Base-by-base conservation (phyloP, 495 filamentous ascomycete genomes). In the Polyplosphaeria fusca region DNA sequence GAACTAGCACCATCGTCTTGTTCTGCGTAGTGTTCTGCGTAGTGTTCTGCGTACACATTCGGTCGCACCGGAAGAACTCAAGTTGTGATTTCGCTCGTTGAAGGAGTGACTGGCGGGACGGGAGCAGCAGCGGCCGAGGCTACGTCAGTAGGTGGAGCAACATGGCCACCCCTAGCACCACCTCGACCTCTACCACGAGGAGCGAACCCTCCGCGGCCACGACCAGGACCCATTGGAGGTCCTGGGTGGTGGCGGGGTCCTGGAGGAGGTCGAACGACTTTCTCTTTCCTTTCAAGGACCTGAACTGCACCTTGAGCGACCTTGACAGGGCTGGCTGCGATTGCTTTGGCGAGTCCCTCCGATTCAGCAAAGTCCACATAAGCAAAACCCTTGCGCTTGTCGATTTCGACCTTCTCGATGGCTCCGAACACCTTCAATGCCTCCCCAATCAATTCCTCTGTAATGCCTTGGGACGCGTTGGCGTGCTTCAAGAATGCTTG, bases 401-500 rank as follows among this genome's bases (percentile, higher is more conserved):
- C 90, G 40, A 96, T 92, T 63, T 95, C 91, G 1, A 93, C 87
- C 57, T 81, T 85, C 2, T 79, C 77, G 27, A 95, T 79, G 5
- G 80, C 60, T 16, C 91, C 91, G 56, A 86, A 92, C 1, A 71
- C 67, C 30, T 81, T 71, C 66, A 96, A 82, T 5, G 88, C 83
- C 57, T 83, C 77, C 55, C 85, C 81, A 3, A 96, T 79, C 0
- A 88, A 69, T 0, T 82, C 73, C 60, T 95, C 91, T 0, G 89
- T 95, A 35, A 96, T 86, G 16, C 91, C 91, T 68, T 95, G 91
- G 0, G 89, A 91, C 18, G 88, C 82, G 68, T 93, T 94, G 49
- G 90, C 91, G 63, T 95, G 90, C 66, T 95, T 95, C 63, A 95
- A 76, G 67, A 95, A 96, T n/a, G 88, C 91, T 66, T 88, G 65